Evolutionary conservation across 176 grass and related monocot genomes (phyloP).

Genomic region (Rhipidocladum racemiflorum): DNA sequence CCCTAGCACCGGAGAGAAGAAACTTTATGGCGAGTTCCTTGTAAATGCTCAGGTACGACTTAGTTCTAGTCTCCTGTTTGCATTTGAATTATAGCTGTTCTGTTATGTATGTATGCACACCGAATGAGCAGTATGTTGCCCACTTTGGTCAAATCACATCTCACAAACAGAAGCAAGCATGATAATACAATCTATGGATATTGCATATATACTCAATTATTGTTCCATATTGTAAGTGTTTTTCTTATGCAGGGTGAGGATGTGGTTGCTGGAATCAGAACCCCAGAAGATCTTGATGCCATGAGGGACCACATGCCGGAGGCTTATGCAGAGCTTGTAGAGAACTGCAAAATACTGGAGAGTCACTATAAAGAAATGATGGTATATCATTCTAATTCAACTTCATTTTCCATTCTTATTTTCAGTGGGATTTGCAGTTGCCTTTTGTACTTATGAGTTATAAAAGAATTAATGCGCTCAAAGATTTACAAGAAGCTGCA

Average conservation of each 20-base stretch:
- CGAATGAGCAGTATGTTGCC: not conserved
- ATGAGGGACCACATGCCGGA: conserved; percentile 74
- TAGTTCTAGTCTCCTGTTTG: not conserved
- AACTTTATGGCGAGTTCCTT: conserved; percentile 95
- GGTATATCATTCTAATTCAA: conserved; percentile 43
- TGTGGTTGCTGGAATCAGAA: conserved; percentile 97
- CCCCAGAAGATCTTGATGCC: conserved; percentile 70
- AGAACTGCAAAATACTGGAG: conserved; percentile 92
- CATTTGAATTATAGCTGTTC: not conserved
- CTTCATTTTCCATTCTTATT: not conserved
- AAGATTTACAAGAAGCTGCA: conserved; percentile 16
- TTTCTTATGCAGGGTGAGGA: conserved; percentile 74
- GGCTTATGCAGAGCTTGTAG: conserved; percentile 79
- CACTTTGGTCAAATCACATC: not conserved
- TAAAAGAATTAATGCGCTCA: not conserved
- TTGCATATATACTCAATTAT: not conserved
- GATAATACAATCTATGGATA: not conserved
- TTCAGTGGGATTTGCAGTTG: not conserved
- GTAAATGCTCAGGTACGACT: conserved; percentile 74
- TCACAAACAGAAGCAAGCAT: not conserved
- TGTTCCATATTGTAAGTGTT: not conserved
- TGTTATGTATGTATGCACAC: not conserved
- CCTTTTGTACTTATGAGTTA: not conserved
- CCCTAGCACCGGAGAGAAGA: conserved; percentile 93
- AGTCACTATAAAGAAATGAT: conserved; percentile 97